Percentiles rank a stretch among this genome's conserved stretches.
Evolutionary conservation across 2,329 filamentous ascomycete genomes (phyloP).

Genomic region (Simplicillium sp.): DNA sequence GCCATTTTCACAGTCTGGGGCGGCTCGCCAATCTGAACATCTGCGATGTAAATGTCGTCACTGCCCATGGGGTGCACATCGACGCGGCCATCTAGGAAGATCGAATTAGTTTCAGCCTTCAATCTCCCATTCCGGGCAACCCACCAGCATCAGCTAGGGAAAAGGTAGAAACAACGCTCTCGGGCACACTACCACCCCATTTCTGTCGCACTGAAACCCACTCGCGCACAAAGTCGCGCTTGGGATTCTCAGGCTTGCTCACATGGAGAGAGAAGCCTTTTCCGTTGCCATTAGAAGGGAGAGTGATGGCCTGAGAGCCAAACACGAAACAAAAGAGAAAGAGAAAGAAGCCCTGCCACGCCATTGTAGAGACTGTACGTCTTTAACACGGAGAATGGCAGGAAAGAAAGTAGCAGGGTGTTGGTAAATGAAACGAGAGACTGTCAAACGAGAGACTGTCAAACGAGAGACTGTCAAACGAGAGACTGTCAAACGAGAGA

Average conservation of each 20-base stretch:
- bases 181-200: conserved; percentile 19
- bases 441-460: no score
- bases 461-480: no score
- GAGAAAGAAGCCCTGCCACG: conserved; percentile 1
- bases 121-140: neutral
- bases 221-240: conserved; percentile 21
- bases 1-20: conserved; percentile 36
- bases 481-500: no score
- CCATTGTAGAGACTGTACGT: neutral
- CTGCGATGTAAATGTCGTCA: conserved; percentile 33
- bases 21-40: conserved; percentile 36
- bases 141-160: conserved; percentile 19
- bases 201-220: conserved; percentile 22
- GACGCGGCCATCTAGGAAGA: conserved; percentile 19
- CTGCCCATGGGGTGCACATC: conserved; percentile 25
- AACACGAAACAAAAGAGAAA: conserved; percentile 9
- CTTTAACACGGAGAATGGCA: neutral
- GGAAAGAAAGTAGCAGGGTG: neutral
- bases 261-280: conserved; percentile 19
- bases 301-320: conserved; percentile 5
- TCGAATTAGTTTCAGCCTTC: conserved; percentile 9
- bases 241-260: conserved; percentile 10
- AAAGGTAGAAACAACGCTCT: conserved; percentile 12
- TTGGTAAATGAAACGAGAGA: neutral
- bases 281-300: conserved; percentile 5